phyloP scores from a whole-genome alignment of 805 yeast species.

The Teunomyces pallodes region DNA sequence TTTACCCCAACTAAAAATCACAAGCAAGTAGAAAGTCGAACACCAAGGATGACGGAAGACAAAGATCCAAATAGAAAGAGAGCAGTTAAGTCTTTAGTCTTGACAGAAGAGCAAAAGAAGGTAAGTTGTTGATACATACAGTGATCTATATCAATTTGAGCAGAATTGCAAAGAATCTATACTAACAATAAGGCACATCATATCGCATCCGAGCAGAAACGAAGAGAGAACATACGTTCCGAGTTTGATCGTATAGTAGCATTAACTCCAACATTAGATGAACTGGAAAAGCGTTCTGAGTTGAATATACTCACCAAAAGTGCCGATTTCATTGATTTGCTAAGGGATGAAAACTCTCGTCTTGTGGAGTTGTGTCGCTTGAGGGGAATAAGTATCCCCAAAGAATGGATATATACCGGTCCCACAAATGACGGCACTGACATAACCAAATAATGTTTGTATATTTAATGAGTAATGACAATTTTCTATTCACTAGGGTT shows the following conservation, averaged over 20 bases:
- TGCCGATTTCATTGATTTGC: constrained; percentile 50
- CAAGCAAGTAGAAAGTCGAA: not conserved
- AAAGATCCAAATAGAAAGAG: constrained; percentile 10
- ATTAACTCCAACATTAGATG: constrained; percentile 68
- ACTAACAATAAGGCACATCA: constrained; percentile 55
- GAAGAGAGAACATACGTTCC: constrained; percentile 80
- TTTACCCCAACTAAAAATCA: constrained; percentile 6
- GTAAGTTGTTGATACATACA: constrained; percentile 15
- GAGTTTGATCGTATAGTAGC: constrained; percentile 76
- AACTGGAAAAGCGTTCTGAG: constrained; percentile 78
- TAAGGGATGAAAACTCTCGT: constrained; percentile 48
- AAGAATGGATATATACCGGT: constrained; percentile 30
- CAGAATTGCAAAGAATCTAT: not conserved
- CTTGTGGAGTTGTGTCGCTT: constrained; percentile 42
- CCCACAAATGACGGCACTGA: constrained; percentile 20
- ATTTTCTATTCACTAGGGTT: not conserved
- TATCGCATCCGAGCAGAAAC: constrained; percentile 80
- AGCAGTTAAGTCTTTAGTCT: constrained; percentile 25
- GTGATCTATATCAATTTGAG: too few species aligned
- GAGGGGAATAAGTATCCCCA: constrained; percentile 43
- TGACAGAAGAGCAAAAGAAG: constrained; percentile 37
- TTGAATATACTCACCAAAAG: constrained; percentile 67
- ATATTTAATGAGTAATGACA: constrained; percentile 2
- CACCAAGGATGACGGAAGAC: constrained; percentile 6
- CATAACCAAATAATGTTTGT: constrained; percentile 10